Evolutionary conservation across 1,284 basidiomycete genomes (phyloP).

Genomic region (Anthracocystis panici-leucophaei): DNA sequence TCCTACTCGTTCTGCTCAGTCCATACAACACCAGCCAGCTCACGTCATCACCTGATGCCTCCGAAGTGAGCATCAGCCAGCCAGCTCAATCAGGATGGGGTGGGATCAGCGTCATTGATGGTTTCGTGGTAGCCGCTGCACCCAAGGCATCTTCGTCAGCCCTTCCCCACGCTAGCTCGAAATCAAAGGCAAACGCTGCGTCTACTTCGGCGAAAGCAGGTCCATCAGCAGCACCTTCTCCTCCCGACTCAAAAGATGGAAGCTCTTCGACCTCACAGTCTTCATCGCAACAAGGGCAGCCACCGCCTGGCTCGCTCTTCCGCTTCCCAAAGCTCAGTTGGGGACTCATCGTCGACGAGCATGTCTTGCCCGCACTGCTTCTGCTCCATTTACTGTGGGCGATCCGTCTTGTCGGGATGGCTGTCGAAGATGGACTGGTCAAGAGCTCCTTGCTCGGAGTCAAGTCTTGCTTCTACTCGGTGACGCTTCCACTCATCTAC

Average conservation of each 20-base stretch:
- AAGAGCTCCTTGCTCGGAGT: conserved; percentile 35
- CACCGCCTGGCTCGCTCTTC: conserved; percentile 47
- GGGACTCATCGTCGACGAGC: conserved; percentile 40
- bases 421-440: conserved; percentile 46
- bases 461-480: conserved; percentile 36
- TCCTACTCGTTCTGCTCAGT: conserved; percentile 49
- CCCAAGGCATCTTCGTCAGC: conserved; percentile 13
- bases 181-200: neutral
- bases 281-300: conserved; percentile 26
- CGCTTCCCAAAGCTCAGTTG: conserved; percentile 49
- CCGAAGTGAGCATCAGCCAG: conserved; percentile 26
- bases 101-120: conserved; percentile 41
- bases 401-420: conserved; percentile 39
- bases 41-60: conserved; percentile 8
- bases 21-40: conserved; percentile 42
- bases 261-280: neutral
- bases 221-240: conserved; percentile 27
- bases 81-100: conserved; percentile 32
- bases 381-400: conserved; percentile 48
- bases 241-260: neutral
- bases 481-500: conserved; percentile 41
- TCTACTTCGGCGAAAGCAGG: neutral
- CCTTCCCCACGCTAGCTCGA: neutral
- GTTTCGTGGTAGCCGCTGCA: conserved; percentile 38
- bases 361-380: conserved; percentile 44